Base-by-base conservation (phyloP, 495 filamentous ascomycete species). In the Acidiella bohemica region DNA sequence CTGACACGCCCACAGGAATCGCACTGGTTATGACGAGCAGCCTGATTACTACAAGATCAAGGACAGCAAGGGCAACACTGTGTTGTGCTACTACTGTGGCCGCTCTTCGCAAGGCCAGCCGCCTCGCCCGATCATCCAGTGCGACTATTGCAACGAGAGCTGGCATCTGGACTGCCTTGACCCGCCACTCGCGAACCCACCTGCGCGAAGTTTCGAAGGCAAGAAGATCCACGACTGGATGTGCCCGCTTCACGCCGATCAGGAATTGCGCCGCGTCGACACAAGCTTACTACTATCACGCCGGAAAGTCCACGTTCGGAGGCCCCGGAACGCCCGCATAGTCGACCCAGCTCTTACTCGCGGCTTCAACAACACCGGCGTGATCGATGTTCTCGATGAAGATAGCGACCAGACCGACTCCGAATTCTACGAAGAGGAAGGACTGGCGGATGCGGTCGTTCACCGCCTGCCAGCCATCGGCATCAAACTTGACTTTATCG, bases 131-230 rank as follows among this genome's bases (percentile, higher is more conserved):
- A 55, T 63, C 38, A 49, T 63, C 24, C 25, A 51, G 27, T 64
- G 61, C 44, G 83, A 83, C 51, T 78, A 75, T 47, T 97, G 90
- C 56, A 69, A 70, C 2, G 65, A 80, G 17, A 69, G 70, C 24
- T 97, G 85, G 75, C 90, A 97, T 61, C 63, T 95, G 12, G 88
- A 96, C 61, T 97, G 90, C 59, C 62, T 90, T 12, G 75, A 86
- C 55, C 82, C 84, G 2, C 92, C 92, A 20, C 55, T 87, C 54
- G 76, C 86, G 20, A 70, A 75, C 34, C 81, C 83, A 11, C 87
- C 88, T 4, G 60, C 66, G 36, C 51, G 53, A 23, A 43, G 37
- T 29, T 50, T 49, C 12, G 60, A 62, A 18, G 60, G 61, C 53
- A 68, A 58, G 44, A 42, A 65, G 4, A 66, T 75, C 32, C 67